These are phyloP conservation scores for Excoecaria agallocha DNA, from an alignment of 345 rosid species.

Conservation along the genomic window DNA sequence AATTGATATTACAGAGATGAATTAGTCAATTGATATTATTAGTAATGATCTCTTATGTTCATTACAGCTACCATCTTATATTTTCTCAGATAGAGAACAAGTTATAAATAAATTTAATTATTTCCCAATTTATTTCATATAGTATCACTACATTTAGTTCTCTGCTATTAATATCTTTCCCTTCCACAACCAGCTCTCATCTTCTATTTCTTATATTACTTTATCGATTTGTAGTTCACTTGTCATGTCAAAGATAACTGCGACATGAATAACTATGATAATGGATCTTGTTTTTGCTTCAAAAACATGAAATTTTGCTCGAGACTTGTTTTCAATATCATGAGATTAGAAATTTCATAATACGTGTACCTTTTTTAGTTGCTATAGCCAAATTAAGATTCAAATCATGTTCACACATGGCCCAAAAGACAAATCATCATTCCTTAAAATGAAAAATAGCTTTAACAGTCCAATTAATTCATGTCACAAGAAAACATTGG, in stretches of 20 bases:
- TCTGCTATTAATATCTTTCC: not conserved
- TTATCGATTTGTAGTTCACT: not conserved
- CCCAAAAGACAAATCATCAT: not conserved
- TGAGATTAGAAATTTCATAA: not conserved
- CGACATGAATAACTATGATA: not conserved
- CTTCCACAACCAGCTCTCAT: not conserved
- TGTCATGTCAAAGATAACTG: not conserved
- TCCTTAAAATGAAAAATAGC: not conserved
- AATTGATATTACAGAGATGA: not conserved
- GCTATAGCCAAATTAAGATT: not conserved
- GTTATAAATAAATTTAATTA: not conserved
- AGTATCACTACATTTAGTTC: not conserved
- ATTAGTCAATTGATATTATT: not conserved
- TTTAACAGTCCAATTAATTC: constrained; percentile 3
- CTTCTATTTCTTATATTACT: not conserved
- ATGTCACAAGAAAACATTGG: not conserved
- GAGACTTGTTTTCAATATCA: not conserved
- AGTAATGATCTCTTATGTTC: not conserved
- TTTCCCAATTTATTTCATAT: not conserved
- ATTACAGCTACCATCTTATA: not conserved
- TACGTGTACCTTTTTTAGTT: not conserved
- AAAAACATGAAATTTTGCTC: not conserved
- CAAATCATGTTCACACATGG: not conserved
- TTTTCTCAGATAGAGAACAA: not conserved
- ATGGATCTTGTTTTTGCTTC: not conserved